Conservation (phyloP, 2,329 filamentous ascomycete genomes). For the Penicillium sp. region DNA sequence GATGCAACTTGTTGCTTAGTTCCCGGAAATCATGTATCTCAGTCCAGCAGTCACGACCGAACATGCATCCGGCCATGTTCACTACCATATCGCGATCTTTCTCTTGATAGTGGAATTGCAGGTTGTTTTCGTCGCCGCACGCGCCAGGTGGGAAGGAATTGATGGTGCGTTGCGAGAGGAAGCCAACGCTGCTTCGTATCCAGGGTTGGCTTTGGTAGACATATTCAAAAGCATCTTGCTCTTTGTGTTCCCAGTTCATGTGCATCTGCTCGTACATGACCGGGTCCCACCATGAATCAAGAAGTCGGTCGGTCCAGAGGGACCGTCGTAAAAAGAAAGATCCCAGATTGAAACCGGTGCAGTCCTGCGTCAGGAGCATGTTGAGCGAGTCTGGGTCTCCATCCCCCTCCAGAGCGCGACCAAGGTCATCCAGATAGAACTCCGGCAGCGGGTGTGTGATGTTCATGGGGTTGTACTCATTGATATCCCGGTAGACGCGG, state of each 20-base stretch:
- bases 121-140: slow-evolving; percentile 63
- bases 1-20: slow-evolving; percentile 85
- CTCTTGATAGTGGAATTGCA: slow-evolving; percentile 79
- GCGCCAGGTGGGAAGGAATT: slow-evolving; percentile 93
- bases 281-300: slow-evolving; percentile 98
- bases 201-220: slow-evolving; percentile 89
- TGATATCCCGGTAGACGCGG: slow-evolving; percentile 90
- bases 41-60: slow-evolving; percentile 94
- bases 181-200: slow-evolving; percentile 83
- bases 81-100: slow-evolving; percentile 87
- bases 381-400: slow-evolving; percentile 76
- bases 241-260: slow-evolving; percentile 99
- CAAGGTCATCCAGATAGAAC: slow-evolving; percentile 71
- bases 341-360: slow-evolving; percentile 91
- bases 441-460: slow-evolving; percentile 78
- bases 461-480: slow-evolving; percentile 91
- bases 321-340: slow-evolving; percentile 89
- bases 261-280: slow-evolving; percentile 97
- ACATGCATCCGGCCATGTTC: slow-evolving; percentile 98
- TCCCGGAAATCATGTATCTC: slow-evolving; percentile 97
- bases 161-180: slow-evolving; percentile 85
- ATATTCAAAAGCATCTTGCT: slow-evolving; percentile 92
- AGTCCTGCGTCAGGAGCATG: slow-evolving; percentile 87
- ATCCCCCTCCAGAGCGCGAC: slow-evolving; percentile 73
- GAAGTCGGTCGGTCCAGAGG: slow-evolving; percentile 82